These are phyloP conservation scores for Sporothrix phasma DNA, from an alignment of 2,329 filamentous ascomycete species.

Conservation along the genomic window DNA sequence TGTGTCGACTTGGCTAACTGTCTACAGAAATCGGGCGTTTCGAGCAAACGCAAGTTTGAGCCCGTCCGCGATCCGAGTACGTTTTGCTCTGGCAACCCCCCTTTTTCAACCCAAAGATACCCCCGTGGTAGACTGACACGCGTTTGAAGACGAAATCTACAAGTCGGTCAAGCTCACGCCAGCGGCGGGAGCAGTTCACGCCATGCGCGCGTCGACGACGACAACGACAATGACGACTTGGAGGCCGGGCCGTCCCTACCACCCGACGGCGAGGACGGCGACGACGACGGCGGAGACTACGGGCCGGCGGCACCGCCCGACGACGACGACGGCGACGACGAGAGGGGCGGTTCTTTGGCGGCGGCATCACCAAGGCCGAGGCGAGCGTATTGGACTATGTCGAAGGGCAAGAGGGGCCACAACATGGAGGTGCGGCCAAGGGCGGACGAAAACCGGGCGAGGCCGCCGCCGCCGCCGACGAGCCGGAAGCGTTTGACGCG, in stretches of 20 bases:
- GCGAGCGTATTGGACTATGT: slow-evolving; percentile 81
- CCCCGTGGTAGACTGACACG: background rate
- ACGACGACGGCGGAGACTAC: slow-evolving; percentile 37
- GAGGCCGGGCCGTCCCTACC: slow-evolving; percentile 42
- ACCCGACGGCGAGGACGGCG: slow-evolving; percentile 37
- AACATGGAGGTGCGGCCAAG: background rate
- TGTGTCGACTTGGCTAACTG: background rate
- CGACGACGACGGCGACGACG: slow-evolving; percentile 44
- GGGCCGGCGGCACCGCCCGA: slow-evolving; percentile 39
- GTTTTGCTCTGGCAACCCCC: slow-evolving; percentile 21
- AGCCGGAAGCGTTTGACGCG: slow-evolving; percentile 65
- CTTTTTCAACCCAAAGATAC: background rate
- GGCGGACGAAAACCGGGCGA: slow-evolving; percentile 19
- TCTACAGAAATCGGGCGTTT: slow-evolving; percentile 32
- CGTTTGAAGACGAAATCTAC: slow-evolving; percentile 46
- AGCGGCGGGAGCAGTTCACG: slow-evolving; percentile 33
- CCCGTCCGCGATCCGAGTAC: slow-evolving; percentile 52
- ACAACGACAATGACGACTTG: slow-evolving; percentile 34
- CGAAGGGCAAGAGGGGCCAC: slow-evolving; percentile 51
- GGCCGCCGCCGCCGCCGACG: slow-evolving; percentile 27
- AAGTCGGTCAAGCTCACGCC: slow-evolving; percentile 47
- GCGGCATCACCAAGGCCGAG: slow-evolving; percentile 73
- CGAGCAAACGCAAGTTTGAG: slow-evolving; percentile 55
- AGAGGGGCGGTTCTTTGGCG: slow-evolving; percentile 95
- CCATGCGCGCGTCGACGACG: slow-evolving; percentile 36